Percentiles rank a stretch among this genome's conserved stretches.
phyloP scores from a whole-genome alignment of 345 rosid species.

The Ceriops zippeliana region DNA sequence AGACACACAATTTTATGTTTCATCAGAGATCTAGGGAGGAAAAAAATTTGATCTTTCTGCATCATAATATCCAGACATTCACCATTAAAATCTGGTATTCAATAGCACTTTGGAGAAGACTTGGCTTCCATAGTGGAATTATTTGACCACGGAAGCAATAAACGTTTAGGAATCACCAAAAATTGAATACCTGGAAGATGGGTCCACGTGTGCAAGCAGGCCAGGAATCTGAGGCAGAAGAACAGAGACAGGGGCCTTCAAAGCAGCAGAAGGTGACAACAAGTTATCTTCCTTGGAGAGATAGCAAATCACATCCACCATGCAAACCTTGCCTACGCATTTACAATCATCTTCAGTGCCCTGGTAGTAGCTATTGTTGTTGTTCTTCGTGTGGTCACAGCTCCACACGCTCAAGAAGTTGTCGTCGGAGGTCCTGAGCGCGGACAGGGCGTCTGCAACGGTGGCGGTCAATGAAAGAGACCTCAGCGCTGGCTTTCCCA shows the following conservation, averaged over 20 bases:
- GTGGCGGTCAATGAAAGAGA: slow-evolving; percentile 54
- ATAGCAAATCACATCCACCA: slow-evolving; percentile 86
- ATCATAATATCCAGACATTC: not conserved
- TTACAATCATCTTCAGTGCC: not conserved
- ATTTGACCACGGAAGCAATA: not conserved
- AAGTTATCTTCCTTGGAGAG: slow-evolving; percentile 52
- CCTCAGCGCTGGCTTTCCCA: slow-evolving; percentile 85
- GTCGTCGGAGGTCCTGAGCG: slow-evolving; percentile 58
- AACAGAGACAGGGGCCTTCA: slow-evolving; percentile 57
- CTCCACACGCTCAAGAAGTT: slow-evolving; percentile 69
- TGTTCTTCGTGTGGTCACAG: slow-evolving; percentile 41
- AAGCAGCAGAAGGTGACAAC: slow-evolving; percentile 49
- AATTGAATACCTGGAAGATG: slow-evolving; percentile 56
- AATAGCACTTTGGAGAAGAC: not conserved
- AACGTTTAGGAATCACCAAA: not conserved
- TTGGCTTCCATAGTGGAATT: not conserved
- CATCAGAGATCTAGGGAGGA: not conserved
- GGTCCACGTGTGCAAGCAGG: slow-evolving; percentile 57
- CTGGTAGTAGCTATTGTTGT: too few species aligned
- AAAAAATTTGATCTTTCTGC: not conserved
- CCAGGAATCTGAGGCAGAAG: slow-evolving; percentile 46
- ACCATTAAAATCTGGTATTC: too few species aligned
- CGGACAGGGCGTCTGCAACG: slow-evolving; percentile 50
- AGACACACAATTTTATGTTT: not conserved
- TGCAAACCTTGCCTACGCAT: slow-evolving; percentile 82